Evolutionary conservation across 2,329 filamentous ascomycete genomes (phyloP).

Genomic region (Thielaviopsis punctulata): DNA sequence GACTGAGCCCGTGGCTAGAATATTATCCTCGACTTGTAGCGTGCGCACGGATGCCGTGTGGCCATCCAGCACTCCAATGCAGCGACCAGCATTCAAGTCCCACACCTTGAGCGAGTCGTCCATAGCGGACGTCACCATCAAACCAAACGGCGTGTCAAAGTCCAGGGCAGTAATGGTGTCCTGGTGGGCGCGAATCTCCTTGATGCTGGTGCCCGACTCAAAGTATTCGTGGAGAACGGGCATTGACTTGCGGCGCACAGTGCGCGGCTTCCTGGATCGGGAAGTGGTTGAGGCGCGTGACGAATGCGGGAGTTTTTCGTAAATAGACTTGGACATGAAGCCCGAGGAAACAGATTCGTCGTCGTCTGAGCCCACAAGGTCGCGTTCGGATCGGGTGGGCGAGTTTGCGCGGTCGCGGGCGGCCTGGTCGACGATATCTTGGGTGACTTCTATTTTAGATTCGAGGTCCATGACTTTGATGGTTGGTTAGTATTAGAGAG

Average conservation of each 20-base stretch:
- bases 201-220: conserved; percentile 72
- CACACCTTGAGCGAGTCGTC: conserved; percentile 92
- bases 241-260: conserved; percentile 64
- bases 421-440: conserved; percentile 41
- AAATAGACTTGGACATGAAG: conserved; percentile 98
- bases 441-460: conserved; percentile 41
- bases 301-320: conserved; percentile 62
- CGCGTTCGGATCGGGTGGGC: conserved; percentile 35
- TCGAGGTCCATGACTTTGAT: conserved; percentile 51
- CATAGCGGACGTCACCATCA: conserved; percentile 77
- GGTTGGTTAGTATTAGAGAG: no score
- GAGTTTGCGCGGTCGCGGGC: conserved; percentile 36
- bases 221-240: conserved; percentile 92
- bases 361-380: conserved; percentile 32
- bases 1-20: conserved; percentile 84
- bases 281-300: conserved; percentile 31
- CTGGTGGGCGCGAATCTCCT: conserved; percentile 73
- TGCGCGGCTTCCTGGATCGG: conserved; percentile 35
- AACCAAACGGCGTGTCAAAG: conserved; percentile 95
- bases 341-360: conserved; percentile 21
- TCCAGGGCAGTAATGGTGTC: conserved; percentile 82
- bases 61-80: conserved; percentile 80
- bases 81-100: conserved; percentile 87
- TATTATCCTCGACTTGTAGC: conserved; percentile 87
- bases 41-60: conserved; percentile 87